Base-by-base conservation (phyloP, 176 grass and related monocot genomes). In the Bromus sterilis region DNA sequence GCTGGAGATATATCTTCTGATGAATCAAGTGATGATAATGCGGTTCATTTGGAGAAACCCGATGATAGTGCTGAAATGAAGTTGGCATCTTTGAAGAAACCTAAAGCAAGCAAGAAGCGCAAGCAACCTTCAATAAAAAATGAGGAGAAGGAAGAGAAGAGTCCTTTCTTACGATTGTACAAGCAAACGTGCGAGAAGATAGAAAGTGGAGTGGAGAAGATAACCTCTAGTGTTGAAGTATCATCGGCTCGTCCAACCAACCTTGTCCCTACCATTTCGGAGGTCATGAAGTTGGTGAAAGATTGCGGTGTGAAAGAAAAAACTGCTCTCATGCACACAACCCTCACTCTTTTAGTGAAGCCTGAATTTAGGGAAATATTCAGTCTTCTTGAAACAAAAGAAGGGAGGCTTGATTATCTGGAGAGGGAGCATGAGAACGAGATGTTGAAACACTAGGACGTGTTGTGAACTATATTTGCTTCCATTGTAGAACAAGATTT, bases 101-200 rank as follows among this genome's bases (percentile, higher is more conserved):
- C 57, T 6, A 30, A 61, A 61, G 57, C 0, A 9, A 77, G 40
- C 25, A 59, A 35, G 37, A 78, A 78, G 41, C 12, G 13, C 7
- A 42, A 77, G 23, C 23, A 10, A 15, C 10, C 2, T 3, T 24
- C 7, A 11, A 14, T 0, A 11, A 6, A 7, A 5, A 35, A 7
- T 30, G 14, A 30, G 29, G 56, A 78, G 36, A 78, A 78, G 24
- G 75, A 44, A 7, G 75, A 78, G 56, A 78, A 77, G 24, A 77
- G 56, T 7, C 74, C 74, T 3, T 77, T 77, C 35, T 59, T 60
- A 41, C 12, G 74, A 4, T 1, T 42, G 5, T 77, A 60, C 55
- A 39, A 59, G 35, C 28, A 20, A 14, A 60, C 56, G 10, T 77
- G 75, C 21, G 11, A 42, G 1, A 29, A 60, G 11, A 77, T 56